A percentile compares a stretch with the other conserved stretches of the same genome.
These are phyloP conservation scores for Hemerocallis citrina DNA, from an alignment of 106 monocot genomes.

Conservation along the genomic window DNA sequence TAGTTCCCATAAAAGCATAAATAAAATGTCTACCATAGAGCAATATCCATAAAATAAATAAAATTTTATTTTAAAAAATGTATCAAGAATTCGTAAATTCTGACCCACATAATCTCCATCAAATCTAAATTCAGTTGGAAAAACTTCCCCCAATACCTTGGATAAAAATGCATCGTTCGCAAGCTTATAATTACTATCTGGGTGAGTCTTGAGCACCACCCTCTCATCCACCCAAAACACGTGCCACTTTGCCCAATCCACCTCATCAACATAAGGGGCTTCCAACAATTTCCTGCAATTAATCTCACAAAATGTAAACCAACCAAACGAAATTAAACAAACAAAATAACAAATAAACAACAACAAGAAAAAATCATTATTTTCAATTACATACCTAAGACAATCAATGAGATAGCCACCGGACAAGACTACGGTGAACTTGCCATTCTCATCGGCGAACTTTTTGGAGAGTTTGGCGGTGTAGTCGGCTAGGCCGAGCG, in stretches of 20 bases:
- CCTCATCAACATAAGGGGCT: slow-evolving; percentile 47
- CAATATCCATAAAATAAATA: too few relatives aligned
- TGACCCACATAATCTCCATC: too few relatives aligned
- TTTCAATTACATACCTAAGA: slow-evolving; percentile 61
- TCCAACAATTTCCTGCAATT: slow-evolving; percentile 65
- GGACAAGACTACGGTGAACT: slow-evolving; percentile 79
- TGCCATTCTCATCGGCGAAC: slow-evolving; percentile 42
- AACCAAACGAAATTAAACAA: neutral
- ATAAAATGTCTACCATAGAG: too few relatives aligned
- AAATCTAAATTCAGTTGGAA: too few relatives aligned
- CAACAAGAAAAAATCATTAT: neutral
- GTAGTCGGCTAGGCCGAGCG: slow-evolving; percentile 57
- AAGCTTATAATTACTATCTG: slow-evolving; percentile 88
- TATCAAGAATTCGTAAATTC: too few relatives aligned
- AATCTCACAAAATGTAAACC: neutral
- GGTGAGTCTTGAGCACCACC: slow-evolving; percentile 71
- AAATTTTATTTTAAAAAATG: too few relatives aligned
- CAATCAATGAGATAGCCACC: slow-evolving; percentile 80
- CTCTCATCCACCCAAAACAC: slow-evolving; percentile 97
- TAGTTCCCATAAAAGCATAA: too few relatives aligned
- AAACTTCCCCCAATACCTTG: slow-evolving; percentile 36
- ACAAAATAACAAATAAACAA: neutral
- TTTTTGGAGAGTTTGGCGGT: slow-evolving; percentile 58
- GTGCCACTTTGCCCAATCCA: slow-evolving; percentile 87
- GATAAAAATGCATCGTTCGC: slow-evolving; percentile 71